A percentile compares a stretch with the other conserved stretches of the same genome.
phyloP scores from a whole-genome alignment of 2,329 filamentous ascomycete species.

The Fusarium nisikadoi region DNA sequence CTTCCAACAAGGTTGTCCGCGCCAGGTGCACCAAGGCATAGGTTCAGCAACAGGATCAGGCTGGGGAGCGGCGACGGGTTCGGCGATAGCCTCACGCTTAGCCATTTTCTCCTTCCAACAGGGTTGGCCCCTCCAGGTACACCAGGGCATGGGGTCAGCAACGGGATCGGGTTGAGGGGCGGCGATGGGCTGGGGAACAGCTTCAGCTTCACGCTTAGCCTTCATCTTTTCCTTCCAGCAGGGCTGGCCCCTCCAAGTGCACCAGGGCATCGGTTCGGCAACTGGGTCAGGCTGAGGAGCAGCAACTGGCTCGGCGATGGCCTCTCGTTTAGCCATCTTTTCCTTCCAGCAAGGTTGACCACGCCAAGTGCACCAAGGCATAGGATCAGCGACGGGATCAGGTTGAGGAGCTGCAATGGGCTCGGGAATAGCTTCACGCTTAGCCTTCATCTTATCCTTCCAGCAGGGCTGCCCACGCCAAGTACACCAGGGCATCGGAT shows the following conservation, averaged over 20 bases:
- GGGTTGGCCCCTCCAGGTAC: not conserved
- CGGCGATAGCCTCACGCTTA: not conserved
- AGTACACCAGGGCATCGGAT: slow-evolving; percentile 47
- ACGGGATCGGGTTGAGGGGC: not conserved
- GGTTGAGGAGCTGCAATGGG: not conserved
- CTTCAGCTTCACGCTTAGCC: slow-evolving; percentile 1
- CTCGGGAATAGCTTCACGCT: slow-evolving; percentile 8
- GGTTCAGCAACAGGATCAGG: slow-evolving; percentile 12
- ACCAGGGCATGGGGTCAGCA: slow-evolving; percentile 11
- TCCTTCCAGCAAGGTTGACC: slow-evolving; percentile 21
- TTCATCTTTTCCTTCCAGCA: slow-evolving; percentile 54
- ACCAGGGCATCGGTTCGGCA: slow-evolving; percentile 40
- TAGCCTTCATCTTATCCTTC: slow-evolving; percentile 48
- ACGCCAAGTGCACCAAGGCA: slow-evolving; percentile 7
- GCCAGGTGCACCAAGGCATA: slow-evolving; percentile 48
- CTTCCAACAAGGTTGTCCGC: slow-evolving; percentile 55
- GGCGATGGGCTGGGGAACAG: not conserved
- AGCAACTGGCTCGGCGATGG: not conserved
- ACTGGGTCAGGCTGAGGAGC: slow-evolving; percentile 18
- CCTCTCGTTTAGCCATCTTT: not conserved
- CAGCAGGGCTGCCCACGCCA: slow-evolving; percentile 53
- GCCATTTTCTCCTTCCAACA: slow-evolving; percentile 19
- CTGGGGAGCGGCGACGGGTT: not conserved
- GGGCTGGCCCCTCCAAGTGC: slow-evolving; percentile 51
- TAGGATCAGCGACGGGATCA: not conserved